These are phyloP conservation scores for Acer campestre DNA, from an alignment of 345 rosid genomes.

Conservation along the genomic window DNA sequence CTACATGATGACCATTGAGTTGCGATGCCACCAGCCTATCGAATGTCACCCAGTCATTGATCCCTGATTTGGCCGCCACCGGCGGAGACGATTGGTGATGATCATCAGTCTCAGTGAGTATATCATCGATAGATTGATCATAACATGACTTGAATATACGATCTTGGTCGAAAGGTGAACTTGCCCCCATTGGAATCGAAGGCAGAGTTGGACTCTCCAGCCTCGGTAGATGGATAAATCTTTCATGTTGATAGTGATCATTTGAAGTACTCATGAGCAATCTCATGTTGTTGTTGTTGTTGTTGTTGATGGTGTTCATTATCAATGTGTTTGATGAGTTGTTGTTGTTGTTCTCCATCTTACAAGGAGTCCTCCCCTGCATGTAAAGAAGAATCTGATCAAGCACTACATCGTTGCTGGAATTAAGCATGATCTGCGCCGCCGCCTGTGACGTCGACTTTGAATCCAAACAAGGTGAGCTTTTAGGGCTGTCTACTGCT, in stretches of 20 bases:
- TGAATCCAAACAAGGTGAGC: slow-evolving; percentile 54
- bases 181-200: slow-evolving; percentile 22
- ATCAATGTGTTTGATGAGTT: slow-evolving; percentile 27
- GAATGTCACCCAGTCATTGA: slow-evolving; percentile 74
- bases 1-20: slow-evolving; percentile 59
- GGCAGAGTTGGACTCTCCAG: slow-evolving; percentile 62
- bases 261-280: slow-evolving; percentile 22
- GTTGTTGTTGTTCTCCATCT: slow-evolving; percentile 57
- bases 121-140: slow-evolving; percentile 41
- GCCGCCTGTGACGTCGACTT: slow-evolving; percentile 23
- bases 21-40: slow-evolving; percentile 94
- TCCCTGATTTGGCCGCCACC: slow-evolving; percentile 22
- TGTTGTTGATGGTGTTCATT: slow-evolving; percentile 10
- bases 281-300: slow-evolving; percentile 20
- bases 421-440: slow-evolving; percentile 22
- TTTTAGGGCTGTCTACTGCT: slow-evolving; percentile 71
- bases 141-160: slow-evolving; percentile 26
- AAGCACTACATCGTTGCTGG: slow-evolving; percentile 45
- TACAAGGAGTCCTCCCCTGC: slow-evolving; percentile 55
- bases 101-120: slow-evolving; percentile 27
- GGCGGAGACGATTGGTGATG: neutral
- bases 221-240: slow-evolving; percentile 72
- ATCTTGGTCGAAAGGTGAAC: slow-evolving; percentile 25
- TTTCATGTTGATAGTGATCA: slow-evolving; percentile 29
- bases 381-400: slow-evolving; percentile 73